Evolutionary conservation across 2,329 filamentous ascomycete genomes (phyloP).

Genomic region (Periconia sp.): DNA sequence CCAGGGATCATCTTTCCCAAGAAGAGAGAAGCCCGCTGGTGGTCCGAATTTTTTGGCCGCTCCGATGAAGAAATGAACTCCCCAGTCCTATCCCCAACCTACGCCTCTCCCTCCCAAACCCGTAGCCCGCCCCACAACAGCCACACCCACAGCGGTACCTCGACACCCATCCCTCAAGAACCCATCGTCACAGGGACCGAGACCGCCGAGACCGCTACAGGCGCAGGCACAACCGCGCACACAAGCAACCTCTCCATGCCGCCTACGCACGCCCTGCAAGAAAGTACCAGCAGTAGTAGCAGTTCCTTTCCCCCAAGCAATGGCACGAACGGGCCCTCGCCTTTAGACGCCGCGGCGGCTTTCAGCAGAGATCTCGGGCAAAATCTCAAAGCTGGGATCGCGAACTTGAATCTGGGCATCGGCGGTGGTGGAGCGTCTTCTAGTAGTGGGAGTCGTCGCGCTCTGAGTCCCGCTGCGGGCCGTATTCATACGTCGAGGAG

Average conservation of each 20-base stretch:
- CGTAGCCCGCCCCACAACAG: constrained; percentile 17
- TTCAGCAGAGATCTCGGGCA: constrained; percentile 32
- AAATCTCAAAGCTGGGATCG: constrained; percentile 33
- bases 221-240: constrained; percentile 29
- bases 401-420: constrained; percentile 27
- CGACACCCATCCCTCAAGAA: constrained; percentile 30
- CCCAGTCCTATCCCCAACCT: constrained; percentile 27
- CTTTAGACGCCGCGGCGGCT: constrained; percentile 29
- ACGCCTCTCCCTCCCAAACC: constrained; percentile 23
- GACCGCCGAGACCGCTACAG: constrained; percentile 33
- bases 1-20: constrained; percentile 76
- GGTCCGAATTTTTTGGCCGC: constrained; percentile 83
- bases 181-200: constrained; percentile 39
- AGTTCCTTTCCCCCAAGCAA: neutral
- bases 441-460: constrained; percentile 4
- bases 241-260: constrained; percentile 9
- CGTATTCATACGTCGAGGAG: constrained; percentile 13
- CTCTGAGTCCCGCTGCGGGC: constrained; percentile 17
- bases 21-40: constrained; percentile 83
- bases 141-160: constrained; percentile 22
- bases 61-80: constrained; percentile 93
- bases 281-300: constrained; percentile 10
- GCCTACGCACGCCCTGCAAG: constrained; percentile 22
- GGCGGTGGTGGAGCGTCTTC: neutral
- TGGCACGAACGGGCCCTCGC: constrained; percentile 12